phyloP scores from a whole-genome alignment of 768 basidiomycete species.

The Mycena galopus region DNA sequence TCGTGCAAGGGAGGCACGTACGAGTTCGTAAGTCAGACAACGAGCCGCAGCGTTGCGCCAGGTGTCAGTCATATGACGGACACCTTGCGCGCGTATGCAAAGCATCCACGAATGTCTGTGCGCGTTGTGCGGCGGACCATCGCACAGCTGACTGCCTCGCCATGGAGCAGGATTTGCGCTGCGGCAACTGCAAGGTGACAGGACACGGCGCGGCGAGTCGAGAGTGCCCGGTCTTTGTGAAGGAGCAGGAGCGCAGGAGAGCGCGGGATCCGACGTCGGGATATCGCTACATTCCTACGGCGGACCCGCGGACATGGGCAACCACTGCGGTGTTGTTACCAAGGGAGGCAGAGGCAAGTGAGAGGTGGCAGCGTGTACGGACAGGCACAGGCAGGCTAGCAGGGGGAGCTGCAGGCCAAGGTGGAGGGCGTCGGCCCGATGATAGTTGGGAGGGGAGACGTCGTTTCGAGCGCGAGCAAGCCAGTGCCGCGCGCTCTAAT shows the following conservation, averaged over 20 bases:
- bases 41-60: not conserved
- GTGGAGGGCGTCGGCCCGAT: too few relatives aligned
- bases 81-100: not conserved
- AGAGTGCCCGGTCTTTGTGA: too few relatives aligned
- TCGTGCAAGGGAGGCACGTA: not conserved
- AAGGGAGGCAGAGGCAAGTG: not conserved
- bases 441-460: too few relatives aligned
- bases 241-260: too few relatives aligned
- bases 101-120: not conserved
- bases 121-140: not conserved
- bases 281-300: too few relatives aligned
- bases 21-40: not conserved
- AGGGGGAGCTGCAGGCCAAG: too few relatives aligned
- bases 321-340: not conserved
- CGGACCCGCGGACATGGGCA: too few relatives aligned
- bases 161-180: not conserved
- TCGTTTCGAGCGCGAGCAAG: too few relatives aligned
- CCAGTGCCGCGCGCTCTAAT: too few relatives aligned
- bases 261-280: too few relatives aligned
- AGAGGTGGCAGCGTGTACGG: too few relatives aligned
- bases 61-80: constrained; percentile 9
- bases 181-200: not conserved
- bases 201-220: constrained; percentile 5
- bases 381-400: too few relatives aligned
- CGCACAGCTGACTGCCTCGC: not conserved